Evolutionary conservation across 176 grass and related monocot genomes (phyloP).

Genomic region (Oryza meyeriana): DNA sequence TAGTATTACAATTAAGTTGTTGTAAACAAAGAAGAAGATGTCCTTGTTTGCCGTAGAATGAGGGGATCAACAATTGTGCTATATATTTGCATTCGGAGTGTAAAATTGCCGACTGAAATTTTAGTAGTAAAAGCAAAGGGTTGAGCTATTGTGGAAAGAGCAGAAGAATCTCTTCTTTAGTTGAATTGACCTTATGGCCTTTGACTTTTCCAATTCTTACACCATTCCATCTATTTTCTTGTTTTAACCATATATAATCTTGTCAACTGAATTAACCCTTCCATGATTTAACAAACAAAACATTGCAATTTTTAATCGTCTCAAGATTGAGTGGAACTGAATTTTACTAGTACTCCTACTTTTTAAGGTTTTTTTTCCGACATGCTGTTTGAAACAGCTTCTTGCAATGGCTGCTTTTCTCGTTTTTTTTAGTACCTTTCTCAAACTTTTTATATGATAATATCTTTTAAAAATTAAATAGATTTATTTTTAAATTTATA

Average conservation of each 20-base stretch:
- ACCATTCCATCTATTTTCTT: not conserved
- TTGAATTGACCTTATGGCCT: not conserved
- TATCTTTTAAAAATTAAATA: too few species aligned
- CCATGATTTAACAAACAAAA: not conserved
- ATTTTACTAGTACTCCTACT: too few species aligned
- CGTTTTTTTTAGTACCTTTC: too few species aligned
- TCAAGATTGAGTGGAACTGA: not conserved
- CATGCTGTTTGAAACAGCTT: too few species aligned
- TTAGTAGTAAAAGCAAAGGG: not conserved
- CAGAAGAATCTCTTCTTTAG: rapidly evolving
- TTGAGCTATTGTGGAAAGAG: not conserved
- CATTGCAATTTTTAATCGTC: not conserved
- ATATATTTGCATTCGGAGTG: not conserved
- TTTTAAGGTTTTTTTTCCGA: not conserved
- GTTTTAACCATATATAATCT: too few species aligned
- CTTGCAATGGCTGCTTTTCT: too few species aligned
- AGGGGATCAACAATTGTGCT: too few species aligned
- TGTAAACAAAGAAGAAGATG: not conserved
- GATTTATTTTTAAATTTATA: too few species aligned
- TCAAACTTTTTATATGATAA: too few species aligned
- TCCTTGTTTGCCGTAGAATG: not conserved
- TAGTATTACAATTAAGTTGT: not conserved
- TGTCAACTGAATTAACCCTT: not conserved
- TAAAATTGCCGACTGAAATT: not conserved
- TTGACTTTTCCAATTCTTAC: not conserved